phyloP scores from a whole-genome alignment of 495 filamentous ascomycete species.

The Podospora fimiseda region DNA sequence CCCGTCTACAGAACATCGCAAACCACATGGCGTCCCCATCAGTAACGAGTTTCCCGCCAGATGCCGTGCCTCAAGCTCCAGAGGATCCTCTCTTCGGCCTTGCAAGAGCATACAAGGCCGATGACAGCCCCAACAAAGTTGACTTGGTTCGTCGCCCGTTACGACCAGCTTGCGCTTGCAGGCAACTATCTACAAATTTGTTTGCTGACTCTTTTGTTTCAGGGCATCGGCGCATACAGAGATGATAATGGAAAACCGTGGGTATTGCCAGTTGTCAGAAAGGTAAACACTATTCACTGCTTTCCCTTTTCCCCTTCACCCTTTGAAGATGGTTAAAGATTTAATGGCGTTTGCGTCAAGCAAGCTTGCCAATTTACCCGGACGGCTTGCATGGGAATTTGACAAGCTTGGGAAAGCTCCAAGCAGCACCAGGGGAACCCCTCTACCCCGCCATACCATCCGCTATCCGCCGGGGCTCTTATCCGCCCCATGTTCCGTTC shows the following conservation, averaged over 20 bases:
- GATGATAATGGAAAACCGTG: conserved; percentile 97
- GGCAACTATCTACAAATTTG: neutral
- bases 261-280: conserved; percentile 93
- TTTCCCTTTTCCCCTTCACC: neutral
- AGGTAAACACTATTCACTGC: conserved; percentile 49
- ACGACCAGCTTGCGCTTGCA: too few species aligned
- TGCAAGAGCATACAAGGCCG: conserved; percentile 80
- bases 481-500: conserved; percentile 8
- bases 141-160: conserved; percentile 55
- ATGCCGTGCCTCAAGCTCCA: conserved; percentile 80
- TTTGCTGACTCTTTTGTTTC: conserved; percentile 1
- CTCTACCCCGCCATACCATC: too few species aligned
- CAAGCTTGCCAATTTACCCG: conserved; percentile 2
- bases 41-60: conserved; percentile 66
- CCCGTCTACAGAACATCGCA: conserved; percentile 42
- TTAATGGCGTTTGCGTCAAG: neutral
- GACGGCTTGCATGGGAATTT: neutral
- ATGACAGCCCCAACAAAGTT: conserved; percentile 80
- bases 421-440: too few species aligned
- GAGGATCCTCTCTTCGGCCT: conserved; percentile 95
- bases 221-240: conserved; percentile 92
- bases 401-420: neutral
- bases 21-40: conserved; percentile 34
- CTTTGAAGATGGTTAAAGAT: neutral
- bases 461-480: conserved; percentile 4